Evolutionary conservation across 2,329 filamentous ascomycete species (phyloP).

Genomic region (Camillea tinctor): DNA sequence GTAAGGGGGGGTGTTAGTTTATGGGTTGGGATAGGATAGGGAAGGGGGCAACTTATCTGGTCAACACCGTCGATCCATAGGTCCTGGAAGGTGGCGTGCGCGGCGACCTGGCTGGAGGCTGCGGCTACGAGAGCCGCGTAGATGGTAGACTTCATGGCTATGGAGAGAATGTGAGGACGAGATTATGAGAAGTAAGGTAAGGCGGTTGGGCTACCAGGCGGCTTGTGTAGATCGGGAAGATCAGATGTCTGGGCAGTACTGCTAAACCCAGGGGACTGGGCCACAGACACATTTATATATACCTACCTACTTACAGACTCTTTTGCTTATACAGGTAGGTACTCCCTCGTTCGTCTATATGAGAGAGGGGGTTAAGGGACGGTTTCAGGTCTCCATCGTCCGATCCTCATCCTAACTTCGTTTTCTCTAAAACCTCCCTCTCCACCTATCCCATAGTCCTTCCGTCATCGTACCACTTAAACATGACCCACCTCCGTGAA

Average conservation of each 20-base stretch:
- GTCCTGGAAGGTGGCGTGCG: slow-evolving; percentile 53
- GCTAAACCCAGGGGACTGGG: background rate
- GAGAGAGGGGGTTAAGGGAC: background rate
- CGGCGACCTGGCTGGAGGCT: slow-evolving; percentile 36
- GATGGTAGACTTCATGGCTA: slow-evolving; percentile 39
- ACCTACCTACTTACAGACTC: background rate
- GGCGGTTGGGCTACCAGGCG: background rate
- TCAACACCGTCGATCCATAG: slow-evolving; percentile 48
- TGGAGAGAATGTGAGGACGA: background rate
- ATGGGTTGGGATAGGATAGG: background rate
- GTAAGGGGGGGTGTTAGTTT: slow-evolving; percentile 28
- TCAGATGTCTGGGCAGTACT: background rate
- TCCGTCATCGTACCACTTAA: background rate
- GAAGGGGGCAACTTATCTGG: slow-evolving; percentile 22
- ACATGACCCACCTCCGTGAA: background rate
- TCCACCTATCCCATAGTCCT: background rate
- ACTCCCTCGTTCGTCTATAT: background rate
- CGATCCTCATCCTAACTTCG: background rate
- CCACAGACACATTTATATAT: background rate
- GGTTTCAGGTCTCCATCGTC: background rate
- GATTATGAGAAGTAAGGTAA: background rate
- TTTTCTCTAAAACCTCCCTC: no score
- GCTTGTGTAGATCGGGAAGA: background rate
- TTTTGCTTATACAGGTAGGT: no score
- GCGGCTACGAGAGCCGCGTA: slow-evolving; percentile 32